Base-by-base conservation (phyloP, 2,329 filamentous ascomycete species). In the Neonectria neomacrospora region DNA sequence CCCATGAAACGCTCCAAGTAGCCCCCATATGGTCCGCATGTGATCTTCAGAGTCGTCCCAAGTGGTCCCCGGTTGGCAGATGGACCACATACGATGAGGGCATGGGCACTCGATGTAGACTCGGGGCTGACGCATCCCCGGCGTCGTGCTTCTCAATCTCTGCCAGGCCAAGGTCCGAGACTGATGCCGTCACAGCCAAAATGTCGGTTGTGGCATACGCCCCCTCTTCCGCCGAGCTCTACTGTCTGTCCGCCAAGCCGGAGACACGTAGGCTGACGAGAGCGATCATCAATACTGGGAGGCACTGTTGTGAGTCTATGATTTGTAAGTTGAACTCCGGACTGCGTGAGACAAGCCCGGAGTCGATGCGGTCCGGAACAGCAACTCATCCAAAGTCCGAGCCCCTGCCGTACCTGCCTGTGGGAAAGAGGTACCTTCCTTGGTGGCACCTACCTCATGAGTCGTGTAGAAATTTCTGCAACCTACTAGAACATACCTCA, bases 211-310 rank as follows among this genome's bases (percentile, higher is more conserved):
- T 48, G 54, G 11, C 48, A 54, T 53, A 39, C 48, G n/a, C 42
- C 44, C n/a, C 52, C 26, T 34, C 42, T 16, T 47, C 37, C 28
- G 41, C 26, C 41, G 26, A 20, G 42, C 39, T 22, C 4, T 42
- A 26, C 14, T 18, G 53, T 42, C 59, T 50, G 41, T 44, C 26
- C 54, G 47, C 30, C 59, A 26, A 54, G 47, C 48, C 47, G 54
- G 50, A 63, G 60, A 54, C 60, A 63, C 54, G 60, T 58, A 54
- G 50, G n/a, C 28, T 28, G 54, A 16, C 54, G 42, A 58, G 60
- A 53, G 22, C 22, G 42, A 18, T 14, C 58, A 28, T 37, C 18
- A 26, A 39, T 44, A 26, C 52, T 51, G 3, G 41, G 32, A 39
- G 52, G 42, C 39, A 45, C 28, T 44, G 34, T 44, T 51, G 58